Conservation (phyloP, 139 green algal genomes). For the Chlorella sp. region DNA sequence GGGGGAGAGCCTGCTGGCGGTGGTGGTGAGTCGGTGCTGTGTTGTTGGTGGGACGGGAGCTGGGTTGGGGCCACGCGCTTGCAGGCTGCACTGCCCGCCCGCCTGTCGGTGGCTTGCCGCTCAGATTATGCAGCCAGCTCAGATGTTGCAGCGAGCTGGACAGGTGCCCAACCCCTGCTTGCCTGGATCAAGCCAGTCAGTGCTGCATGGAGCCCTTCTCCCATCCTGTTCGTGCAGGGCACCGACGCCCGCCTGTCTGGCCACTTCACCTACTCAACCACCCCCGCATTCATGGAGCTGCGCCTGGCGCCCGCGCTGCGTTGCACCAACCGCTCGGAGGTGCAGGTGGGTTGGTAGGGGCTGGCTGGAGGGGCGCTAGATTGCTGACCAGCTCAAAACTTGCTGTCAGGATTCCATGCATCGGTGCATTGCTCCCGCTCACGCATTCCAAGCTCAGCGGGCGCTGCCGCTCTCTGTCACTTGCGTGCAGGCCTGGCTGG, state of each 20-base stretch:
- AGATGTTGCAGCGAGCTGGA: too few relatives aligned
- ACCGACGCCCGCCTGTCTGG: slow-evolving; percentile 56
- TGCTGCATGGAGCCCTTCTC: not conserved
- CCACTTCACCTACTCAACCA: slow-evolving; percentile 60
- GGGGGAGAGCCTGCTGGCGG: slow-evolving; percentile 21
- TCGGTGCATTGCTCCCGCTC: too few relatives aligned
- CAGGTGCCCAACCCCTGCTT: too few relatives aligned
- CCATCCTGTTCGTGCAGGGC: slow-evolving; percentile 19
- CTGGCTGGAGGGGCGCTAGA: too few relatives aligned
- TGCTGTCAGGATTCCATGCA: too few relatives aligned
- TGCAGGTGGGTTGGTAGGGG: not conserved
- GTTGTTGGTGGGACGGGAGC: not conserved
- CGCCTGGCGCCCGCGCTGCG: slow-evolving; percentile 42
- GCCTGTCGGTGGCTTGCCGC: not conserved
- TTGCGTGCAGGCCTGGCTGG: slow-evolving; percentile 51
- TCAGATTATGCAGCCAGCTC: not conserved
- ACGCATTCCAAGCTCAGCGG: too few relatives aligned
- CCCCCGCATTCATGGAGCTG: slow-evolving; percentile 34
- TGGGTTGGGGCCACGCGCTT: not conserved
- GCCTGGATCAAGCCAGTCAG: not conserved
- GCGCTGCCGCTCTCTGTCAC: too few relatives aligned
- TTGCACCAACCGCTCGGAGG: slow-evolving; percentile 55
- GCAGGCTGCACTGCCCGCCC: not conserved
- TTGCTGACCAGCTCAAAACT: too few relatives aligned
- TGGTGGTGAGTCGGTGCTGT: not conserved